These are phyloP conservation scores for Claviceps purpurea DNA, from an alignment of 2,329 filamentous ascomycete genomes.

Conservation along the genomic window DNA sequence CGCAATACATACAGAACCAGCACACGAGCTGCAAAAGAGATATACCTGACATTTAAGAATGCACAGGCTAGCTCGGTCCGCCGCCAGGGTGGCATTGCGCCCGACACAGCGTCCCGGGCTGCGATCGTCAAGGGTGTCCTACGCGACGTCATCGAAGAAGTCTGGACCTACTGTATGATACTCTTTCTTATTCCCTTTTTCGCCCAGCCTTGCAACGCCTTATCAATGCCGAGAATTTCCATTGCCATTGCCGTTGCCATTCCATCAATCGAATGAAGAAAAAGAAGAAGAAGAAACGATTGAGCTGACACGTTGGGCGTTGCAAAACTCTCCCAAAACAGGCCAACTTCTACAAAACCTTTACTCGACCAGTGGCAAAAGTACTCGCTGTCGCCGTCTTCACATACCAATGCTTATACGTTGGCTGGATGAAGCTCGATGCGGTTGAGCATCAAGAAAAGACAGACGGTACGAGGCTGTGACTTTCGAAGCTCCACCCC, in stretches of 20 bases:
- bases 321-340: constrained; percentile 15
- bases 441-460: constrained; percentile 51
- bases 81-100: neutral
- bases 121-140: constrained; percentile 7
- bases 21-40: neutral
- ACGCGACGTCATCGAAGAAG: constrained; percentile 13
- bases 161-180: constrained; percentile 15
- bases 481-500: too few relatives aligned
- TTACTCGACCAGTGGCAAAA: constrained; percentile 60
- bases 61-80: neutral
- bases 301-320: neutral
- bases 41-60: neutral
- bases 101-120: neutral
- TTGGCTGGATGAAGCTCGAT: constrained; percentile 61
- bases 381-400: constrained; percentile 62
- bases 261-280: neutral
- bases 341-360: constrained; percentile 61
- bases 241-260: too few relatives aligned
- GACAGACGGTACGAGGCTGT: constrained; percentile 34
- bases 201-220: too few relatives aligned
- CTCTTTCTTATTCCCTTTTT: too few relatives aligned
- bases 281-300: neutral
- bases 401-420: constrained; percentile 68
- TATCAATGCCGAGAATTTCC: too few relatives aligned
- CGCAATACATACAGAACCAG: neutral